phyloP scores from a whole-genome alignment of 2,329 filamentous ascomycete species.

The Zymoseptoria crescenta region DNA sequence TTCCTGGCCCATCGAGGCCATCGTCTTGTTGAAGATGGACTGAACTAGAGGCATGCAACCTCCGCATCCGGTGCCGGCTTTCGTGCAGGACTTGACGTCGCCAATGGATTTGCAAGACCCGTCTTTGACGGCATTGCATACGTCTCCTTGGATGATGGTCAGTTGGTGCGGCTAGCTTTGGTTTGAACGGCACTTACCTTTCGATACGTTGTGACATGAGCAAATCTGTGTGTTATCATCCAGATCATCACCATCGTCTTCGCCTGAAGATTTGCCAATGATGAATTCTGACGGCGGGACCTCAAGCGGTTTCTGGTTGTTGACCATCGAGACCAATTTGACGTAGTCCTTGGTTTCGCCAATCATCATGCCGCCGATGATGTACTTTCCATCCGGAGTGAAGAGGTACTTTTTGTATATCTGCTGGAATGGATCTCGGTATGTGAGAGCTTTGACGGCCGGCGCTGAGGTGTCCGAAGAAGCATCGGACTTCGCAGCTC shows the following conservation, averaged over 20 bases:
- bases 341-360: slow-evolving; percentile 86
- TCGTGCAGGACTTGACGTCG: slow-evolving; percentile 82
- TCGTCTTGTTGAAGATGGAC: slow-evolving; percentile 82
- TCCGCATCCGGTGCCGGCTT: slow-evolving; percentile 83
- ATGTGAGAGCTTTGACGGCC: slow-evolving; percentile 74
- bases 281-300: slow-evolving; percentile 76
- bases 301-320: slow-evolving; percentile 71
- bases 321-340: slow-evolving; percentile 80
- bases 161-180: neutral
- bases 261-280: slow-evolving; percentile 66
- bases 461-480: slow-evolving; percentile 35
- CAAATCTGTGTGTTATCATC: slow-evolving; percentile 83
- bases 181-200: slow-evolving; percentile 32
- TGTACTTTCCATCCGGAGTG: slow-evolving; percentile 78
- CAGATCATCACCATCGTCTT: slow-evolving; percentile 71
- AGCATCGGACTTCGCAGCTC: slow-evolving; percentile 25
- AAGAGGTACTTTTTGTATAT: slow-evolving; percentile 95
- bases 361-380: slow-evolving; percentile 96
- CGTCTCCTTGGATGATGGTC: slow-evolving; percentile 47
- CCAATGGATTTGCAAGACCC: slow-evolving; percentile 74
- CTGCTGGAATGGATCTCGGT: slow-evolving; percentile 79
- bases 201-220: slow-evolving; percentile 87
- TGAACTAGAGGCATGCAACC: slow-evolving; percentile 85
- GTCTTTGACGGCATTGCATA: slow-evolving; percentile 64
- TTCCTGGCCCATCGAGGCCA: slow-evolving; percentile 77